A percentile compares a stretch with the other conserved stretches of the same genome.
Conservation (phyloP, 495 filamentous ascomycete genomes). For the Aspergillus indologenus region DNA sequence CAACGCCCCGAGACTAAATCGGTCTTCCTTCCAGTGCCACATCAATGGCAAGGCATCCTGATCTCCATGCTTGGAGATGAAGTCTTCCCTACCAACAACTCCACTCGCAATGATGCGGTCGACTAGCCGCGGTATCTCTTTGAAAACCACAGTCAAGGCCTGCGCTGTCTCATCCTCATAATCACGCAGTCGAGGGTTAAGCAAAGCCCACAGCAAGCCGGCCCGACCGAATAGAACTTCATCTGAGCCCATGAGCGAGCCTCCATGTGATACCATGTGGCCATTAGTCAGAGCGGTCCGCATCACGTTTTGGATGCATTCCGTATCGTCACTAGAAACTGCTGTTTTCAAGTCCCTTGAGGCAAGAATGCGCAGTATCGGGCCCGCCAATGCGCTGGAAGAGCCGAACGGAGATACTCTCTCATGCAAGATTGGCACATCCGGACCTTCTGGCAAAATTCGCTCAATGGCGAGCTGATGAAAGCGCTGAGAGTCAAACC, state of each 20-base stretch:
- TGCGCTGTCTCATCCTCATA: conserved; percentile 20
- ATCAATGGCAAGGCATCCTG: conserved; percentile 41
- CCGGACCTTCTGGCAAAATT: conserved; percentile 27
- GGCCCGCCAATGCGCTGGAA: conserved; percentile 23
- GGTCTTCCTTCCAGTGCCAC: conserved; percentile 45
- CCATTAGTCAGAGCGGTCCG: conserved; percentile 34
- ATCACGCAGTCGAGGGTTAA: conserved; percentile 33
- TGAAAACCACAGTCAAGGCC: conserved; percentile 22
- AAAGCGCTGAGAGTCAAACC: conserved; percentile 22
- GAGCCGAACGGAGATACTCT: conserved; percentile 22
- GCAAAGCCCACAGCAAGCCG: conserved; percentile 40
- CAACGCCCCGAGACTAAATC: conserved; percentile 43
- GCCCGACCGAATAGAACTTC: conserved; percentile 45
- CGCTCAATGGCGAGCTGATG: conserved; percentile 27
- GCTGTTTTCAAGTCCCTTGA: conserved; percentile 11
- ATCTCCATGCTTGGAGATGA: conserved; percentile 27
- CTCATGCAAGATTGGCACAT: conserved; percentile 12
- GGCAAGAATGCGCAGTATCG: conserved; percentile 24
- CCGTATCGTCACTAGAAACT: conserved; percentile 25
- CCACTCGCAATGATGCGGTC: conserved; percentile 36
- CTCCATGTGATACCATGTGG: conserved; percentile 28
- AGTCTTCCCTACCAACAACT: conserved; percentile 31
- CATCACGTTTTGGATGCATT: conserved; percentile 29
- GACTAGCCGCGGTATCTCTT: conserved; percentile 30
- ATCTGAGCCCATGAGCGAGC: conserved; percentile 35